phyloP scores from a whole-genome alignment of 202 grass and related monocot species.

The Panicum hallii region DNA sequence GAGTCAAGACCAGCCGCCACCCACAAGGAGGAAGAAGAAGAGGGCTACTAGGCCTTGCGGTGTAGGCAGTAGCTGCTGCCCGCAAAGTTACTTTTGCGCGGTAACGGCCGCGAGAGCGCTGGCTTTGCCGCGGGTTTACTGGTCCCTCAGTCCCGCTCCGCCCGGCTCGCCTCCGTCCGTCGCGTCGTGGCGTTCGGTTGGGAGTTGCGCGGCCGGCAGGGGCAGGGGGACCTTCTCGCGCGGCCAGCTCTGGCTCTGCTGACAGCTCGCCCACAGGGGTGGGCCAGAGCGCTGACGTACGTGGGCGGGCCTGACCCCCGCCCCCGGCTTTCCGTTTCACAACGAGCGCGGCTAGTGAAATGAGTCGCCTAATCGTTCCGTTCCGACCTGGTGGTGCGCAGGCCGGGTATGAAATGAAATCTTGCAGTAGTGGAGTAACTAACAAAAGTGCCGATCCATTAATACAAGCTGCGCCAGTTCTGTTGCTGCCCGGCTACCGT shows the following conservation, averaged over 20 bases:
- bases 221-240: slow-evolving; percentile 5
- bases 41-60: no score
- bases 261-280: not conserved
- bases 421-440: not conserved
- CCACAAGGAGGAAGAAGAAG: not conserved
- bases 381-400: not conserved
- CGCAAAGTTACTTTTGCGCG: slow-evolving; percentile 40
- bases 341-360: slow-evolving; percentile 43
- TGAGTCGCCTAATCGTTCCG: not conserved
- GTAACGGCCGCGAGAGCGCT: slow-evolving; percentile 16
- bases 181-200: slow-evolving; percentile 22
- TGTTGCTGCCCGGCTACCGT: no score
- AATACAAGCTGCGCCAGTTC: no score
- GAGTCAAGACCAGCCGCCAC: not conserved
- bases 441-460: not conserved
- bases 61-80: not conserved
- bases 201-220: not conserved
- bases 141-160: not conserved
- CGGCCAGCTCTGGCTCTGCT: not conserved
- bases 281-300: slow-evolving; percentile 10
- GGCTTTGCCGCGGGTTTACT: slow-evolving; percentile 35
- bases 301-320: not conserved
- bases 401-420: not conserved
- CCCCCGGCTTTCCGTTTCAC: not conserved
- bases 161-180: no score